Evolutionary conservation across 495 filamentous ascomycete species (phyloP), one percentile per base, ranked within the genome.

Genomic region (Aspergillus nanangensis): DNA sequence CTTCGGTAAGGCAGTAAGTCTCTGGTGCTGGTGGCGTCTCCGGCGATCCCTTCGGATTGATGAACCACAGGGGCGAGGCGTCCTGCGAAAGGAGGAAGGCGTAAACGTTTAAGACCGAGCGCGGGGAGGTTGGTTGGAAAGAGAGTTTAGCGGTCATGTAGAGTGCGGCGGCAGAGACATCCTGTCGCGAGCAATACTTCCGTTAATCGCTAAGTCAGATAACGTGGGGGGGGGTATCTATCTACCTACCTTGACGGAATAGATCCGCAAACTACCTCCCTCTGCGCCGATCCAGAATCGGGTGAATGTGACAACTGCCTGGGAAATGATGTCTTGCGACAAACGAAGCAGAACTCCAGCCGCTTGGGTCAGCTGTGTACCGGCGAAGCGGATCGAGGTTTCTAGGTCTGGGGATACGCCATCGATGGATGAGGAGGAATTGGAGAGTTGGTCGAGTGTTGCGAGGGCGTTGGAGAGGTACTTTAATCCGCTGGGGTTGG

Each of bases 61-160:
- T 62, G 11, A 75, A 67, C 63, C 78, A 82, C 41, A 88, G 68
- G 0, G 80, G 66, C 0, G 84, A 86, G n/a, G 70, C 59, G 0
- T 80, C 61, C 38, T 52, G 59, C 0, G 91, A 87, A 33, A 86
- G 73, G 2, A 97, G 84, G 62, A 92, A 90, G 10, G 80, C 72
- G 64, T 92, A 95, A 40, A 92, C 86, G 52, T 90, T 91, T 38
- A 88, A 70, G 29, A 96, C 71, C 46, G 86, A 87, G 40, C 92
- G 80, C 0, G 90, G 83, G 11, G 82, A 83, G 23, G 81, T 78
- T 0, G 90, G 87, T 49, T 79, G 71, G 11, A 87, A 79, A 21
- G 90, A 88, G 36, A 93, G 72, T 64, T 98, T 98, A 18, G 93
- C 79, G 22, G 82, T 78, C 49, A 96, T 77, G 72, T 87, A 97